Evolutionary conservation across 1,284 basidiomycete genomes (phyloP).

Genomic region (Cystobasidium slooffiae): DNA sequence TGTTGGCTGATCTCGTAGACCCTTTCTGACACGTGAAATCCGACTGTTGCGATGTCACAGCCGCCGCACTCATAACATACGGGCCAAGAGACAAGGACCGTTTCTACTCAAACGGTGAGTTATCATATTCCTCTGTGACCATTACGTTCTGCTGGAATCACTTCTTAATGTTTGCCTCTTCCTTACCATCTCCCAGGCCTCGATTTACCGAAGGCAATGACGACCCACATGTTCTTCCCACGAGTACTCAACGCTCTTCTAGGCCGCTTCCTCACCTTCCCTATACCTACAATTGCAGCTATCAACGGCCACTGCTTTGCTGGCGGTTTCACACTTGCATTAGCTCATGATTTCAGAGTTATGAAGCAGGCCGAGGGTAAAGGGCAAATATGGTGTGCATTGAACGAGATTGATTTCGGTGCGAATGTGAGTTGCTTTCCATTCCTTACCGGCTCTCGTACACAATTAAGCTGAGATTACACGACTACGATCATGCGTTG

Average conservation of each 20-base stretch:
- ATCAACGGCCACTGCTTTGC: conserved; percentile 54
- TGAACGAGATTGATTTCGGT: conserved; percentile 50
- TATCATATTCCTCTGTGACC: neutral
- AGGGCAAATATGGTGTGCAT: conserved; percentile 42
- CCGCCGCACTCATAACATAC: conserved; percentile 38
- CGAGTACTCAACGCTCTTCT: conserved; percentile 42
- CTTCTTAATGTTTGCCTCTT: neutral
- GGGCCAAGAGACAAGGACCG: conserved; percentile 28
- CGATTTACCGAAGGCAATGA: conserved; percentile 35
- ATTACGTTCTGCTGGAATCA: neutral
- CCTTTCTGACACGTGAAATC: conserved; percentile 5
- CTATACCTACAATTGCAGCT: conserved; percentile 52
- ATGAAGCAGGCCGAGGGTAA: conserved; percentile 48
- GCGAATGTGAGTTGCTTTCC: neutral
- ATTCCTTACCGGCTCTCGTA: too few species aligned
- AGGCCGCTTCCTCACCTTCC: conserved; percentile 50
- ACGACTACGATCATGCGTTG: neutral
- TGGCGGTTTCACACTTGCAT: conserved; percentile 51
- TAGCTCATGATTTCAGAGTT: conserved; percentile 52
- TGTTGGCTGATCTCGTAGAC: neutral
- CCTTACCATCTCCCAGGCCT: conserved; percentile 13
- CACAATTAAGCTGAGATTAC: neutral
- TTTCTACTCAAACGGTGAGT: conserved; percentile 42
- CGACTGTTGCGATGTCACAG: neutral
- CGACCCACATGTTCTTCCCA: conserved; percentile 39